These are phyloP conservation scores for Phytophthora sojae DNA, from an alignment of 352 stramenopile genomes.

Conservation along the genomic window DNA sequence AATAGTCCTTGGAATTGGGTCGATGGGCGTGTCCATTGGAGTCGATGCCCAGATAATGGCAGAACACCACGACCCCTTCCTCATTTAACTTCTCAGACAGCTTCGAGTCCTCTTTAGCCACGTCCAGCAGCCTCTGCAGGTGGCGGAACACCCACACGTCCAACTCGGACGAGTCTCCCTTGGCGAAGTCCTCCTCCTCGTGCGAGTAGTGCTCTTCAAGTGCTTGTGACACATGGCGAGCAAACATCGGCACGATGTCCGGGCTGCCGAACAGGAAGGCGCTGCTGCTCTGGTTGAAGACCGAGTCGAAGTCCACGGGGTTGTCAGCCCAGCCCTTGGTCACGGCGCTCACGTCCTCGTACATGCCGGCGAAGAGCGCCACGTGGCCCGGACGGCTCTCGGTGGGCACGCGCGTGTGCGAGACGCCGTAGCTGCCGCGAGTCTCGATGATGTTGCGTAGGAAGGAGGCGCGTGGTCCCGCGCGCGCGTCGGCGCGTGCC, in stretches of 20 bases:
- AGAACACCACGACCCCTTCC: constrained; percentile 75
- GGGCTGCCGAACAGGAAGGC: constrained; percentile 83
- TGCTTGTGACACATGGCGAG: constrained; percentile 74
- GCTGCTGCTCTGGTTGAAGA: constrained; percentile 82
- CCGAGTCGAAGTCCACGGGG: constrained; percentile 88
- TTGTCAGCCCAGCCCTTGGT: constrained; percentile 91
- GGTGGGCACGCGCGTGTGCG: constrained; percentile 87
- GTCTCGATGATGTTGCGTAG: constrained; percentile 63
- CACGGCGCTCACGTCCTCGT: constrained; percentile 89
- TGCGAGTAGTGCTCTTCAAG: constrained; percentile 78
- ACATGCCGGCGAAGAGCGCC: constrained; percentile 89
- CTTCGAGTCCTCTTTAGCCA: constrained; percentile 18
- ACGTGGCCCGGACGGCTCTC: constrained; percentile 86
- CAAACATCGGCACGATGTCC: constrained; percentile 90
- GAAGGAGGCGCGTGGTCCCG: constrained; percentile 60
- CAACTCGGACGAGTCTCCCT: constrained; percentile 68
- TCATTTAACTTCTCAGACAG: constrained; percentile 47
- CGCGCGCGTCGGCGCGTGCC: not conserved
- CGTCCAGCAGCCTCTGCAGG: constrained; percentile 52
- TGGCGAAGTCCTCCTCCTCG: constrained; percentile 84
- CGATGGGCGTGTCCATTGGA: constrained; percentile 88
- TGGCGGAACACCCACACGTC: constrained; percentile 82
- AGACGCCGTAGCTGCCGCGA: constrained; percentile 80
- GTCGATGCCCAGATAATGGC: constrained; percentile 87
- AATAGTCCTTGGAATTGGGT: constrained; percentile 77